These are phyloP conservation scores for Ogataea corticis DNA, from an alignment of 805 yeast species.

Conservation along the genomic window DNA sequence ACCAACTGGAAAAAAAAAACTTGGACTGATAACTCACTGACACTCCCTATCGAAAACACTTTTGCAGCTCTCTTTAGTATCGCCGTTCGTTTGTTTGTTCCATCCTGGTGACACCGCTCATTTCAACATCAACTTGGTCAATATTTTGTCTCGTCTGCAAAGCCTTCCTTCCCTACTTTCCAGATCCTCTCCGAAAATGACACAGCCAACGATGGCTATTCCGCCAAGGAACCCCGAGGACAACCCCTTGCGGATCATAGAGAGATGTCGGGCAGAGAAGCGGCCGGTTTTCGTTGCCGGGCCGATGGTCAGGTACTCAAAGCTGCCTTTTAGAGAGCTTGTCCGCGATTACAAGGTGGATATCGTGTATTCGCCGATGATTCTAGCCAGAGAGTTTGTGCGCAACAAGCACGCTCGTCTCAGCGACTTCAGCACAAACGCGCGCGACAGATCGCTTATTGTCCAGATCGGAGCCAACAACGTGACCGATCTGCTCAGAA, in stretches of 20 bases:
- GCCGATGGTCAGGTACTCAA: conserved; percentile 97
- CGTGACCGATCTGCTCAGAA: conserved; percentile 74
- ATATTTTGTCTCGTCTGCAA: too few relatives aligned
- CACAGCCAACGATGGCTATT: conserved; percentile 19
- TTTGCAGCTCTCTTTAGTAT: too few relatives aligned
- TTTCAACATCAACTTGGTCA: too few relatives aligned
- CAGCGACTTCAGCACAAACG: conserved; percentile 83
- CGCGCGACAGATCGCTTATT: conserved; percentile 65
- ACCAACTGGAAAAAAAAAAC: not conserved
- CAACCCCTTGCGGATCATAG: conserved; percentile 54
- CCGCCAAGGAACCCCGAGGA: conserved; percentile 42
- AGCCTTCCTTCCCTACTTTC: not conserved
- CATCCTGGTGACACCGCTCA: not conserved
- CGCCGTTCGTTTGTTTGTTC: too few relatives aligned
- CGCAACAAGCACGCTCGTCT: conserved; percentile 77
- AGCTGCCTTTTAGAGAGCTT: conserved; percentile 84
- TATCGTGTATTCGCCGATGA: conserved; percentile 94
- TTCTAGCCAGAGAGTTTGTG: conserved; percentile 91
- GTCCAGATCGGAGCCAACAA: conserved; percentile 92
- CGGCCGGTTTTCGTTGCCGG: conserved; percentile 74
- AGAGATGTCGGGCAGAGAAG: conserved; percentile 44
- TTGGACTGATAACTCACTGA: too few relatives aligned
- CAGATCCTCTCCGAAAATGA: not conserved
- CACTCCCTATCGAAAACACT: too few relatives aligned
- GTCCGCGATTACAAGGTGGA: conserved; percentile 74